phyloP scores from a whole-genome alignment of 345 rosid genomes.

The Camelina laxa region DNA sequence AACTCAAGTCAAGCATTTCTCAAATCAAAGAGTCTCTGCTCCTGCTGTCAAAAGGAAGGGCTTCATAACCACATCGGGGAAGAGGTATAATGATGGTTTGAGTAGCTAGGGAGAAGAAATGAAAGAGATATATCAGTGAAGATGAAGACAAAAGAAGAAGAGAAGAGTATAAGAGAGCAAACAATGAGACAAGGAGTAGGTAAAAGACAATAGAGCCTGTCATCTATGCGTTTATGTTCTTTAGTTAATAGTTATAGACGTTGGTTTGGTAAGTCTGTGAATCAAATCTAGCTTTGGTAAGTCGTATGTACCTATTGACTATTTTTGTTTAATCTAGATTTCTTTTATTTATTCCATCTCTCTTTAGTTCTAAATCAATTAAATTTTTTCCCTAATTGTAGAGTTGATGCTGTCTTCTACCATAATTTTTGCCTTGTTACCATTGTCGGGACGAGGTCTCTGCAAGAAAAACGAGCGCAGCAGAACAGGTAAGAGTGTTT shows the following conservation, averaged over 20 bases:
- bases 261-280: neutral
- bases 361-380: neutral
- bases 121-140: neutral
- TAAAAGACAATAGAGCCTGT: neutral
- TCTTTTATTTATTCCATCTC: neutral
- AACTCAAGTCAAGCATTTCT: constrained; percentile 1
- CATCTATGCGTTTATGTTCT: neutral
- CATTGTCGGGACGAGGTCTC: neutral
- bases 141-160: neutral
- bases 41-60: neutral
- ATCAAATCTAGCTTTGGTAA: constrained; percentile 5
- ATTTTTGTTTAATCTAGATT: neutral
- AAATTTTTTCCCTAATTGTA: neutral
- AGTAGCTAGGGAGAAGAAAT: neutral
- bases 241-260: neutral
- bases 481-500: neutral
- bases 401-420: neutral
- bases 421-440: no score
- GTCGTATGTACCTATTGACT: neutral
- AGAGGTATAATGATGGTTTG: neutral
- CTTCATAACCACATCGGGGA: neutral
- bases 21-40: neutral
- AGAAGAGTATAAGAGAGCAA: neutral
- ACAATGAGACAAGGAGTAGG: neutral
- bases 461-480: neutral